A percentile compares a stretch with the other conserved stretches of the same genome.
Conservation (phyloP, 2,329 filamentous ascomycete species). For the Grosmannia huntii region DNA sequence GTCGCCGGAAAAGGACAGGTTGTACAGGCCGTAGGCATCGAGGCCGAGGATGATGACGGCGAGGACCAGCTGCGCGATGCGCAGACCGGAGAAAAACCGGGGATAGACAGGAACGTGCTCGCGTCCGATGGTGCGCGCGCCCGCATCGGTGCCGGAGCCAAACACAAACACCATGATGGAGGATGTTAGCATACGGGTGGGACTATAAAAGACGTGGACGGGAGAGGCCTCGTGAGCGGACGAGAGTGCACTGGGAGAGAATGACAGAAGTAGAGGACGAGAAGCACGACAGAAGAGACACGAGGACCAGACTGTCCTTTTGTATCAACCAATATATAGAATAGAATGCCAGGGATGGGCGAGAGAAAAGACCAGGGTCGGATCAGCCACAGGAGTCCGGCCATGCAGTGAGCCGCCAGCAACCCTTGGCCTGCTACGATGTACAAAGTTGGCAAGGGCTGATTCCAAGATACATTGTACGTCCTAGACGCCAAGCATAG, state of each 20-base stretch:
- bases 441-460: neutral
- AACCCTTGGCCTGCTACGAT: too few species aligned
- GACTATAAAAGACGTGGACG: too few species aligned
- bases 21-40: constrained; percentile 27
- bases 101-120: constrained; percentile 35
- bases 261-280: too few species aligned
- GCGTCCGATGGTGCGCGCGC: constrained; percentile 21
- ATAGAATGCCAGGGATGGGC: too few species aligned
- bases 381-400: too few species aligned
- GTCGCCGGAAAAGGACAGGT: constrained; percentile 23
- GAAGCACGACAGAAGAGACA: too few species aligned
- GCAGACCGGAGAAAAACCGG: constrained; percentile 27
- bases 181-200: neutral
- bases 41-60: constrained; percentile 33
- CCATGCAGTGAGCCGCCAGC: neutral
- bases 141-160: constrained; percentile 11
- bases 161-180: neutral
- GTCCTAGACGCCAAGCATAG: neutral
- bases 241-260: too few species aligned
- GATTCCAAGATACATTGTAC: too few species aligned
- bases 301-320: too few species aligned
- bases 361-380: too few species aligned
- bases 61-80: constrained; percentile 33
- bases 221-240: too few species aligned
- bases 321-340: too few species aligned